A percentile compares a stretch with the other conserved stretches of the same genome.
Evolutionary conservation across 345 rosid genomes (phyloP).

Genomic region (Euphorbia lathyris): DNA sequence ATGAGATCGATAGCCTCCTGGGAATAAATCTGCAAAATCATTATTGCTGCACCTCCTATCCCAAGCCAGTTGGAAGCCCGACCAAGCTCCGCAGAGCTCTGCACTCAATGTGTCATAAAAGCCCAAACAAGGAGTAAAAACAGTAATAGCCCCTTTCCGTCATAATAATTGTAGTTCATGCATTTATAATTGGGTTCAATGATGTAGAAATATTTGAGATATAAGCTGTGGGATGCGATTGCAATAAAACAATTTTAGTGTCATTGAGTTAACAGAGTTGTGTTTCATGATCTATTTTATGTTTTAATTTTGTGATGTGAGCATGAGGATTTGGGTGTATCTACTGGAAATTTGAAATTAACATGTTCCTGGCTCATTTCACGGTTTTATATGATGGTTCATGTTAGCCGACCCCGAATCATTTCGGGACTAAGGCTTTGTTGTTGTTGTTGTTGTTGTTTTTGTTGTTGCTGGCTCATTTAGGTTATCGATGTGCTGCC

Average conservation of each 20-base stretch:
- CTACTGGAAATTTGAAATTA: background rate
- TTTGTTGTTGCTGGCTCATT: background rate
- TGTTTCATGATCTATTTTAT: background rate
- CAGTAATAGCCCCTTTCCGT: background rate
- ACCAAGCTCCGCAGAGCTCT: too few relatives aligned
- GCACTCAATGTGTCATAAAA: too few relatives aligned
- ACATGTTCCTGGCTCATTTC: background rate
- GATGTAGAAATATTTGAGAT: background rate
- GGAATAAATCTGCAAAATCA: too few relatives aligned
- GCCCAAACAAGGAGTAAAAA: too few relatives aligned
- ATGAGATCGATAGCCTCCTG: too few relatives aligned
- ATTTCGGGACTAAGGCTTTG: too few relatives aligned
- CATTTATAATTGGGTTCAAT: background rate
- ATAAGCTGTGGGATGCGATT: background rate
- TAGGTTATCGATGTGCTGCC: background rate
- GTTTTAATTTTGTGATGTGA: background rate
- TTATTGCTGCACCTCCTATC: too few relatives aligned
- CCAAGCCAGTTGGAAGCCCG: too few relatives aligned
- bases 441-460: too few relatives aligned
- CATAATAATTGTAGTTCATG: background rate
- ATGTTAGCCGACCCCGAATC: too few relatives aligned
- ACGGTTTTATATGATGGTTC: too few relatives aligned
- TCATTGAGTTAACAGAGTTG: background rate
- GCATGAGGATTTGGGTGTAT: background rate
- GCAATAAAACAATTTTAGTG: background rate